Percentiles rank a stretch among this genome's conserved stretches.
Evolutionary conservation across 1,139 yeast species (phyloP).

Genomic region (Geotrichum cucujoidarum): DNA sequence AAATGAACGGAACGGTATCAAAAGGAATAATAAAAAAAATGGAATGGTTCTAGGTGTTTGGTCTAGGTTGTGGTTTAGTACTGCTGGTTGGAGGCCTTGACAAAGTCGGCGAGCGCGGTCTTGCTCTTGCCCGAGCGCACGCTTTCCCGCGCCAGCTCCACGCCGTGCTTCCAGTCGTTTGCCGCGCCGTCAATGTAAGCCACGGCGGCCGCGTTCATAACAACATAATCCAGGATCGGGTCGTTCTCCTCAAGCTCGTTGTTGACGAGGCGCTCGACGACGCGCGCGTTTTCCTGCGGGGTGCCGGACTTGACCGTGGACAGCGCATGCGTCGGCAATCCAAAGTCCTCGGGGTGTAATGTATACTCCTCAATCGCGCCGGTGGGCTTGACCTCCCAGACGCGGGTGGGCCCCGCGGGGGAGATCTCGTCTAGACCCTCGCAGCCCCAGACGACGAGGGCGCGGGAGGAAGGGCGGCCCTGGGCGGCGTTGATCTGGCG

Average conservation of each 20-base stretch:
- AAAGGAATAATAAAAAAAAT: background rate
- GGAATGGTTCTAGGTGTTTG: too few species aligned
- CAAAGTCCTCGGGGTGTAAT: conserved; percentile 60
- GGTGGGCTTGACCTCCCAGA: conserved; percentile 59
- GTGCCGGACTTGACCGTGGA: conserved; percentile 74
- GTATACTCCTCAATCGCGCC: conserved; percentile 36
- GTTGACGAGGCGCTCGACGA: conserved; percentile 52
- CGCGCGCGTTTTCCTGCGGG: conserved; percentile 73
- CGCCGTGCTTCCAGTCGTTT: conserved; percentile 69
- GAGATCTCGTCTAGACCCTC: conserved; percentile 90
- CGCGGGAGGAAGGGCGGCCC: conserved; percentile 45
- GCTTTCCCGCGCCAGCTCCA: conserved; percentile 62
- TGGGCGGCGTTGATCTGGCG: conserved; percentile 45
- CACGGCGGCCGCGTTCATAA: conserved; percentile 81
- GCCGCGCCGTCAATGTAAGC: conserved; percentile 74
- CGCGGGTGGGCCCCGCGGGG: conserved; percentile 73
- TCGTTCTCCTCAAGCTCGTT: conserved; percentile 49
- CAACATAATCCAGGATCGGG: conserved; percentile 80
- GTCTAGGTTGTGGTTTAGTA: too few species aligned
- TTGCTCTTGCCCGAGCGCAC: conserved; percentile 65
- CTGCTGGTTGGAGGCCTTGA: conserved; percentile 35
- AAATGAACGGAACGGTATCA: background rate
- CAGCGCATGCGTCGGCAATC: conserved; percentile 68
- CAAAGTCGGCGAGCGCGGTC: conserved; percentile 53
- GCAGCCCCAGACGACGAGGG: conserved; percentile 89